Base-by-base conservation (phyloP, 1,139 yeast species). In the Candida labiduridarum region DNA sequence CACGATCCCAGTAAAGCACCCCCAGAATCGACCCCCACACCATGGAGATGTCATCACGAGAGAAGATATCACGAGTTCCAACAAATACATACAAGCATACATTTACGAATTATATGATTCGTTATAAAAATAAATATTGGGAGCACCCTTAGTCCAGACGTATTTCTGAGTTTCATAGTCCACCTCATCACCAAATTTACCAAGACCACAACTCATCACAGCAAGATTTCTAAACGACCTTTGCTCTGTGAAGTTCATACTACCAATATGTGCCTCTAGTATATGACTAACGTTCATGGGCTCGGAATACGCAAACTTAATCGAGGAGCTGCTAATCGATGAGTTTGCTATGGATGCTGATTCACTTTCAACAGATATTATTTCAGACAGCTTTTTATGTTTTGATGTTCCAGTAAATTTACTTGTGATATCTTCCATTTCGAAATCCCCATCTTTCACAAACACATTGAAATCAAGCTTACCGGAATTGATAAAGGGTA, bases 131-230 rank as follows among this genome's bases (percentile, higher is more conserved):
- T 71, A 71, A 44, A 71, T 63, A 56, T 70, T 71, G 2, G 74
- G 75, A 3, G 71, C 61, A 46, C 60, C 57, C 18, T 58, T 58
- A 12, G 50, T 50, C 64, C 69, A 61, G 41, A 74, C 59, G 40
- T 60, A 61, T 40, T 54, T 59, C 46, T 68, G 71, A 45, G 74
- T 65, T 41, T 58, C 63, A 8, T 53, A 55, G 47, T 64, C 68
- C 10, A 71, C 60, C 15, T 51, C 50, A 18, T 64, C 58, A 1
- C 69, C 63, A 48, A 76, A 66, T 1, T 49, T 50, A 2, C 49
- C 56, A 7, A 76, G 69, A 1, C 80, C 80, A 62, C 80, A 75
- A 41, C 68, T 60, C 16, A 69, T 50, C 2, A 76, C 69, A 2
- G 78, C 79, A 50, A 74, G 38, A 3, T 69, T 62, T 49, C 56